Percentiles rank a stretch among this genome's conserved stretches.
Evolutionary conservation across 345 rosid species (phyloP).

Genomic region (Erucastrum elatum): DNA sequence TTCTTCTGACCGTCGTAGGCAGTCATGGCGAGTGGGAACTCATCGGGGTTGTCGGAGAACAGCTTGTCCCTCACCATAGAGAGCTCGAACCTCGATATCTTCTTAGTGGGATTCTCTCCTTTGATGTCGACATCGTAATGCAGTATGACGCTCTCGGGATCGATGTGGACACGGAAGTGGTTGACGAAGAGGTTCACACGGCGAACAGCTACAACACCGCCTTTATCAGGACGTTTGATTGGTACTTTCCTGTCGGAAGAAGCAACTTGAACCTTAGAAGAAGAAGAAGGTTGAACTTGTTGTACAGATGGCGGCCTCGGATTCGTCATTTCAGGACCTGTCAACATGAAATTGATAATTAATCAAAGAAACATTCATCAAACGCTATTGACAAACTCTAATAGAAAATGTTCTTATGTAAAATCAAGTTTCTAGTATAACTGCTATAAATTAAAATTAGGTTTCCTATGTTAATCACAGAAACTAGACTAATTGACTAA

Average conservation of each 20-base stretch:
- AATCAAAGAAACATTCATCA: background rate
- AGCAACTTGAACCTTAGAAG: slow-evolving; percentile 17
- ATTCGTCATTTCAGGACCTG: slow-evolving; percentile 23
- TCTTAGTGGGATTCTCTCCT: slow-evolving; percentile 37
- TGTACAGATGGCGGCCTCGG: slow-evolving; percentile 23
- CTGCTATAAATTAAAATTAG: too few species aligned
- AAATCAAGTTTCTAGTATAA: too few species aligned
- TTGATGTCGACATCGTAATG: slow-evolving; percentile 74
- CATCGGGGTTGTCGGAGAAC: slow-evolving; percentile 43
- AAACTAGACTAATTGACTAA: background rate
- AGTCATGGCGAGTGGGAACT: slow-evolving; percentile 61
- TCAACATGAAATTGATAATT: background rate
- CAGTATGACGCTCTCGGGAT: slow-evolving; percentile 46
- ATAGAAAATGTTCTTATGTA: background rate
- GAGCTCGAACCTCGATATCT: slow-evolving; percentile 48
- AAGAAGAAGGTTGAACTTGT: background rate
- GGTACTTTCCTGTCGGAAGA: slow-evolving; percentile 38
- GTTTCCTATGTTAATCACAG: background rate
- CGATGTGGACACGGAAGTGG: slow-evolving; percentile 61
- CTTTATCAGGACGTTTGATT: slow-evolving; percentile 62
- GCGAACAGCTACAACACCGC: slow-evolving; percentile 51
- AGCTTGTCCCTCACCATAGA: slow-evolving; percentile 58
- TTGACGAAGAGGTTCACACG: slow-evolving; percentile 54
- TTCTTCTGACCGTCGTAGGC: slow-evolving; percentile 88
- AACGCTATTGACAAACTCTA: background rate